Conservation (phyloP, 2,329 filamentous ascomycete genomes). For the Xylariaceae sp. region DNA sequence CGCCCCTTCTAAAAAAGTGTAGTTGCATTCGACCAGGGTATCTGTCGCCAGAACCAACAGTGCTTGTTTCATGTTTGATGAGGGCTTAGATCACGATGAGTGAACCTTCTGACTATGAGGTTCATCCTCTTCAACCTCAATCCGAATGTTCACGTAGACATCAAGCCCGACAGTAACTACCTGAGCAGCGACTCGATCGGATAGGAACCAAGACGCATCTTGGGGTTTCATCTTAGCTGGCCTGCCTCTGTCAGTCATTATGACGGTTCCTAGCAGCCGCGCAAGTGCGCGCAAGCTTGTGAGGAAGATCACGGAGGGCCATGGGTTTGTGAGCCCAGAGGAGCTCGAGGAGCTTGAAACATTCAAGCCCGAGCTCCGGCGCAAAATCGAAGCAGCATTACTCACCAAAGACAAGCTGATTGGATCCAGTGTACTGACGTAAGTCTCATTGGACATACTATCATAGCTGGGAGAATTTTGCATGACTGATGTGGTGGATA, state of each 20-base stretch:
- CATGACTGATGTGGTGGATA: slow-evolving; percentile 16
- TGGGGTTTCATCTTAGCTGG: background rate
- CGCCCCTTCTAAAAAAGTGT: no score
- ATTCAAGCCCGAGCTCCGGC: background rate
- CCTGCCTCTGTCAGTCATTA: background rate
- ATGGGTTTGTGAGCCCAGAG: slow-evolving; percentile 6
- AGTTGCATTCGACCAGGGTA: no score
- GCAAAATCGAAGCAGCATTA: slow-evolving; percentile 3
- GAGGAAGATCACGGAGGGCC: background rate
- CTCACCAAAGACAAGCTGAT: slow-evolving; percentile 5
- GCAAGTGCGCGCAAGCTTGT: slow-evolving; percentile 6
- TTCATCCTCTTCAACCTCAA: background rate
- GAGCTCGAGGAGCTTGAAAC: slow-evolving; percentile 5
- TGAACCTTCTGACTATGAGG: background rate
- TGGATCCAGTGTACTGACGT: slow-evolving; percentile 6
- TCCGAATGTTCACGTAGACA: background rate
- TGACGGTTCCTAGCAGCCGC: slow-evolving; percentile 2
- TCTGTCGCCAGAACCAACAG: background rate
- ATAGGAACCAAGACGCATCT: background rate
- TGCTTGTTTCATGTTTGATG: background rate
- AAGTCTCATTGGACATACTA: background rate
- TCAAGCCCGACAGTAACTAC: background rate
- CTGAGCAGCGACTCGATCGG: background rate
- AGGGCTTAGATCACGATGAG: background rate
- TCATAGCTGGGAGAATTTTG: background rate